Conservation (phyloP, 768 basidiomycete genomes). For the Peribolospora baueri region DNA sequence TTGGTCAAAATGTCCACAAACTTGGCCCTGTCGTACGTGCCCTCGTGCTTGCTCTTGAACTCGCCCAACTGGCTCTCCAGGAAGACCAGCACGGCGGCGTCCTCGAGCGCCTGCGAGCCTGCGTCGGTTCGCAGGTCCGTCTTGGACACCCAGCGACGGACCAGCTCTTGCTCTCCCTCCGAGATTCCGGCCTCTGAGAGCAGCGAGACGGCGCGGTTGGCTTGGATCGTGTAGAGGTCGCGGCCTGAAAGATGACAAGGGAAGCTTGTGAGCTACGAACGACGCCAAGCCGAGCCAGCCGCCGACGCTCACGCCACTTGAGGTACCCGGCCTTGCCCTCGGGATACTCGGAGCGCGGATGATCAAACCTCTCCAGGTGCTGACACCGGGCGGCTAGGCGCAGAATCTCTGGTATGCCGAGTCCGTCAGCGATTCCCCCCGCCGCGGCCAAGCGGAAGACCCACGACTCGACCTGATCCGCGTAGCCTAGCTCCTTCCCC, state of each 20-base stretch:
- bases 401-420: background rate
- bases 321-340: constrained; percentile 1
- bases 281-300: background rate
- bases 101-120: constrained; percentile 5
- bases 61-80: constrained; percentile 1
- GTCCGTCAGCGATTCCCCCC: background rate
- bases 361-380: constrained; percentile 2
- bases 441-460: background rate
- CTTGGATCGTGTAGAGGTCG: constrained; percentile 1
- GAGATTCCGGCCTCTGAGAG: background rate
- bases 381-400: constrained; percentile 3
- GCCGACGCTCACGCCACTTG: background rate
- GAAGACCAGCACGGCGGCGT: constrained; percentile 7
- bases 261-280: background rate
- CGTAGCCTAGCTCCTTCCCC: constrained; percentile 4
- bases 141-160: constrained; percentile 1
- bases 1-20: constrained; percentile 6
- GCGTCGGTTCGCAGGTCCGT: constrained; percentile 1
- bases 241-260: background rate
- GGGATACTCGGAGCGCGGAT: background rate
- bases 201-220: background rate
- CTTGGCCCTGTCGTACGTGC: constrained; percentile 1
- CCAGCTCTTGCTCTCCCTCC: background rate
- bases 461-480: constrained; percentile 1
- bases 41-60: background rate